Conservation (phyloP, 2,329 filamentous ascomycete genomes). For the Plectosphaerella plurivora region DNA sequence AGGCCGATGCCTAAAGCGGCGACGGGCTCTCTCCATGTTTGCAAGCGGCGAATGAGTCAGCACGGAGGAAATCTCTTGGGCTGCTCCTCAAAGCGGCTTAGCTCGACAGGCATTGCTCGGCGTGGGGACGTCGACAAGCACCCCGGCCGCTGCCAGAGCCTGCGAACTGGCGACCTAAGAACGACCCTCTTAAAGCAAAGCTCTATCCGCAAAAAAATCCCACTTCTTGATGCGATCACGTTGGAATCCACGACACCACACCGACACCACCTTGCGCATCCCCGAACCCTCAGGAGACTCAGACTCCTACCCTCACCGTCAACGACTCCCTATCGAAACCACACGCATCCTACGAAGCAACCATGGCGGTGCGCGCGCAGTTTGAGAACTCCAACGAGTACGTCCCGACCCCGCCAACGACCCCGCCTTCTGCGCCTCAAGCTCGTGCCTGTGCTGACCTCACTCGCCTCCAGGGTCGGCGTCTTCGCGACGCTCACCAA, state of each 20-base stretch:
- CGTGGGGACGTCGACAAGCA: background rate
- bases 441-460: conserved; percentile 15
- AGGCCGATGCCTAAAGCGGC: background rate
- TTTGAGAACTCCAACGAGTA: conserved; percentile 93
- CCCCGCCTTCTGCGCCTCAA: conserved; percentile 15
- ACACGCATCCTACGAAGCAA: conserved; percentile 14
- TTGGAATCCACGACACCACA: background rate
- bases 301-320: background rate
- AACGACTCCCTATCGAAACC: background rate
- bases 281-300: background rate
- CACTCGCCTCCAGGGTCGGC: conserved; percentile 65
- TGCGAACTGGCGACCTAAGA: background rate
- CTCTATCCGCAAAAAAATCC: conserved; percentile 3
- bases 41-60: background rate
- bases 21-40: background rate
- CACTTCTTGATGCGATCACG: background rate
- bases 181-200: conserved; percentile 1
- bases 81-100: background rate
- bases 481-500: conserved; percentile 97
- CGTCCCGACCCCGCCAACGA: conserved; percentile 29
- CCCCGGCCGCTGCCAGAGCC: background rate
- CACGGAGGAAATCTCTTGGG: background rate
- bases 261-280: background rate
- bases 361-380: conserved; percentile 66
- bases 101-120: background rate